Percentiles rank a stretch among this genome's conserved stretches.
Evolutionary conservation across 495 filamentous ascomycete species (phyloP).

Genomic region (Hamigera avellanea): DNA sequence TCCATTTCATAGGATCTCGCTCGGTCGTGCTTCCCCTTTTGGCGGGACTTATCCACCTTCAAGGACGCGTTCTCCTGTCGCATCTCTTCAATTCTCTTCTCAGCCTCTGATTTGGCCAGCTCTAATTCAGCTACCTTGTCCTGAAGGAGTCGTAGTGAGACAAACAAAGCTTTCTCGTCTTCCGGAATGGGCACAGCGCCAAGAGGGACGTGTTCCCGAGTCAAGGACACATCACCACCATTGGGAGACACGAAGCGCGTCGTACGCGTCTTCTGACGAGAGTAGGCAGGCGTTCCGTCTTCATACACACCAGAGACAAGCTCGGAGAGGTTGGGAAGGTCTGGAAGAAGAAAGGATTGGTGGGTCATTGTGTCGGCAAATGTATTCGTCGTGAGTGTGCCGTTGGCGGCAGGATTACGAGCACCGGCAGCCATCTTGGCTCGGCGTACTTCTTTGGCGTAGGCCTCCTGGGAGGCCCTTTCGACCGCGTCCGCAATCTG

Average conservation of each 20-base stretch:
- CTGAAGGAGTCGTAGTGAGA: slow-evolving; percentile 55
- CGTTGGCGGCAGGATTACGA: slow-evolving; percentile 8
- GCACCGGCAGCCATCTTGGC: slow-evolving; percentile 12
- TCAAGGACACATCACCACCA: slow-evolving; percentile 23
- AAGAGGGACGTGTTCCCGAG: slow-evolving; percentile 37
- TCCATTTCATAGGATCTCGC: slow-evolving; percentile 30
- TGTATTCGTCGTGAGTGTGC: slow-evolving; percentile 10
- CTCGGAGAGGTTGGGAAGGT: slow-evolving; percentile 60
- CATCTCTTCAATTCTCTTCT: slow-evolving; percentile 43
- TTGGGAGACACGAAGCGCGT: slow-evolving; percentile 48
- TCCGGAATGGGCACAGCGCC: slow-evolving; percentile 54
- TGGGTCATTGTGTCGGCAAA: slow-evolving; percentile 31
- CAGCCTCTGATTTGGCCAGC: slow-evolving; percentile 43
- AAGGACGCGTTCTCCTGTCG: slow-evolving; percentile 45
- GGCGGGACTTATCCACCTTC: slow-evolving; percentile 32
- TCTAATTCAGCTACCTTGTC: slow-evolving; percentile 55
- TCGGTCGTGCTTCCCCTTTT: slow-evolving; percentile 31
- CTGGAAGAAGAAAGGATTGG: slow-evolving; percentile 55
- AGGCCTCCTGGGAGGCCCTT: slow-evolving; percentile 29
- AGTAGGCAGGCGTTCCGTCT: slow-evolving; percentile 54
- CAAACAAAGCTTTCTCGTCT: slow-evolving; percentile 57
- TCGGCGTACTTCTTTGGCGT: slow-evolving; percentile 23
- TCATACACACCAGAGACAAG: slow-evolving; percentile 57
- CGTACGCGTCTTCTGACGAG: slow-evolving; percentile 34
- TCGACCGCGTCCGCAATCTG: slow-evolving; percentile 36